Percentiles rank a stretch among this genome's conserved stretches.
phyloP scores from a whole-genome alignment of 352 stramenopile species.

The Peronospora belbahrii region DNA sequence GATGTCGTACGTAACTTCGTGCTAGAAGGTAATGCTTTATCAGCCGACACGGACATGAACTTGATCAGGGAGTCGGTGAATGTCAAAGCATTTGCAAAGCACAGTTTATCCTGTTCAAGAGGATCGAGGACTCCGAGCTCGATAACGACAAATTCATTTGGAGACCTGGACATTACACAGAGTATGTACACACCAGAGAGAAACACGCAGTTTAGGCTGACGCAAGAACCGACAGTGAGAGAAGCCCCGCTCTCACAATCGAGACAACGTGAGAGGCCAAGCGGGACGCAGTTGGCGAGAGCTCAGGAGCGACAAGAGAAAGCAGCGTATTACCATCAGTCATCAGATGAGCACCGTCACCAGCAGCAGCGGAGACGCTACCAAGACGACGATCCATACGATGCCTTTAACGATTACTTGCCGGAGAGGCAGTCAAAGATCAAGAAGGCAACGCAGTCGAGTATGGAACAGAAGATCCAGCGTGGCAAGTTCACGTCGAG shows the following conservation, averaged over 20 bases:
- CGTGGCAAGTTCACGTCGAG: conserved; percentile 37
- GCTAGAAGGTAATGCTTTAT: conserved; percentile 43
- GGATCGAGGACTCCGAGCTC: conserved; percentile 37
- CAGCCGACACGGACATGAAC: conserved; percentile 53
- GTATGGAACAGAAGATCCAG: conserved; percentile 26
- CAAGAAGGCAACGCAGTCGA: conserved; percentile 33
- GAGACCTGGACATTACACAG: conserved; percentile 27
- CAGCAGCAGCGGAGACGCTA: conserved; percentile 11
- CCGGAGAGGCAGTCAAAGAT: conserved; percentile 37
- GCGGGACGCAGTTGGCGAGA: conserved; percentile 1
- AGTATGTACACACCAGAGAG: conserved; percentile 20
- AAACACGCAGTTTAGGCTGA: background rate
- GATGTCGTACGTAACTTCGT: conserved; percentile 78
- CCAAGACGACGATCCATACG: conserved; percentile 39
- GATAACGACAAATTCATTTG: conserved; percentile 36
- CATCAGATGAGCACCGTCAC: conserved; percentile 1
- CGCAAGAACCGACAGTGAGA: conserved; percentile 2
- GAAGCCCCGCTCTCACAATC: conserved; percentile 1
- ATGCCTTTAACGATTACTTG: conserved; percentile 73
- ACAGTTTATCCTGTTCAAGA: conserved; percentile 20
- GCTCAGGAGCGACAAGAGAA: background rate
- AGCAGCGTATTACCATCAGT: conserved; percentile 3
- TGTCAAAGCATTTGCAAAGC: conserved; percentile 45
- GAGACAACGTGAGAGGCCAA: conserved; percentile 1
- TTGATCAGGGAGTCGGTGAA: conserved; percentile 60